A percentile compares a stretch with the other conserved stretches of the same genome.
phyloP scores from a whole-genome alignment of 2,329 filamentous ascomycete genomes.

The Exophiala alcalophila region DNA sequence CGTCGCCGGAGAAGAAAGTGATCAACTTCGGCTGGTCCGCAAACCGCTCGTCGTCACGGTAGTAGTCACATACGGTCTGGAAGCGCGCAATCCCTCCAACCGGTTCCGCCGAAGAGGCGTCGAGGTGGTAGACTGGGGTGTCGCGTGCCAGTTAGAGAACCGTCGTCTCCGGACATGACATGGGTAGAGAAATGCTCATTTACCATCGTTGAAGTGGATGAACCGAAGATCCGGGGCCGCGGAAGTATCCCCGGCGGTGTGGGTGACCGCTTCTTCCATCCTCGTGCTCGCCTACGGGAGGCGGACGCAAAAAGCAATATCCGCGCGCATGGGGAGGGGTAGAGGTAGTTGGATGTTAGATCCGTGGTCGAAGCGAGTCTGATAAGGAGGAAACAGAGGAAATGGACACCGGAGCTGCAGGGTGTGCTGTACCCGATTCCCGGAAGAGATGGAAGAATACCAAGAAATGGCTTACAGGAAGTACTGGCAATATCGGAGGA shows the following conservation, averaged over 20 bases:
- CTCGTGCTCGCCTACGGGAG: conserved; percentile 4
- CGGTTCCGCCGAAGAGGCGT: conserved; percentile 51
- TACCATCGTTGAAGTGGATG: conserved; percentile 78
- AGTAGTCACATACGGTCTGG: conserved; percentile 72
- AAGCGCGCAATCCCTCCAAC: conserved; percentile 80
- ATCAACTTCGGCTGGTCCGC: conserved; percentile 63
- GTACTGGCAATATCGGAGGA: too few relatives aligned
- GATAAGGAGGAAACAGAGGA: too few relatives aligned
- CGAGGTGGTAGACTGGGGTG: conserved; percentile 74
- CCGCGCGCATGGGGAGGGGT: too few relatives aligned
- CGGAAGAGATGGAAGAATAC: too few relatives aligned
- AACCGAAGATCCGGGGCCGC: conserved; percentile 70
- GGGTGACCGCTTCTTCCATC: conserved; percentile 25
- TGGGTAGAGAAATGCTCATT: neutral
- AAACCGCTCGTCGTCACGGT: conserved; percentile 62
- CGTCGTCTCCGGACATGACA: neutral
- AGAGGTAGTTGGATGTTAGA: too few relatives aligned
- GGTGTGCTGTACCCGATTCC: too few relatives aligned
- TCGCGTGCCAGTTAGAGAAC: neutral
- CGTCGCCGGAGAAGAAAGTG: conserved; percentile 87
- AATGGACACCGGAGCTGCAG: too few relatives aligned
- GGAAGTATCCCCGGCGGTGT: conserved; percentile 39
- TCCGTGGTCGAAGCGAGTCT: too few relatives aligned
- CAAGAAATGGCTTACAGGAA: too few relatives aligned
- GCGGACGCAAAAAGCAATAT: too few relatives aligned